These are phyloP conservation scores for Guillardia theta DNA, from an alignment of 78 protist genomes.

Conservation along the genomic window DNA sequence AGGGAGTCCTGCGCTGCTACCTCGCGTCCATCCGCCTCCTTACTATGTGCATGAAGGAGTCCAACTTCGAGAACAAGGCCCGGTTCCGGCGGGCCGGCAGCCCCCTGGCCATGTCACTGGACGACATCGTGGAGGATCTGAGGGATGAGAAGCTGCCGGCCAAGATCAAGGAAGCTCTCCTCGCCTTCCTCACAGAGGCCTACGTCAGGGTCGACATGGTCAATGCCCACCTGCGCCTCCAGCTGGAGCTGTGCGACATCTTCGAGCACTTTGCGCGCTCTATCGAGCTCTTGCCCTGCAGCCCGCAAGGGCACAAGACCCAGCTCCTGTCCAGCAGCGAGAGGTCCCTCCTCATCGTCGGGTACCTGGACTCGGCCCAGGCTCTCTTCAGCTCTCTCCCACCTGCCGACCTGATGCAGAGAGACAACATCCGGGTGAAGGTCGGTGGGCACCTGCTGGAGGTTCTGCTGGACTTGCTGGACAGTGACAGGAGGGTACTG, in stretches of 20 bases:
- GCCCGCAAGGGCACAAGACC: not conserved
- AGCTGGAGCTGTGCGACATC: not conserved
- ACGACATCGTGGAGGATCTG: not conserved
- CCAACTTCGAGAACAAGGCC: not conserved
- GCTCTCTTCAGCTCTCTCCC: not conserved
- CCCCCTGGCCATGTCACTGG: not conserved
- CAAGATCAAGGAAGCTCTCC: not conserved
- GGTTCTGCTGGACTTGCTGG: not conserved
- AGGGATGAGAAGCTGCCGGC: not conserved
- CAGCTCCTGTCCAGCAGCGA: not conserved
- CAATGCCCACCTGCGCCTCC: not conserved
- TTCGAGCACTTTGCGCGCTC: not conserved
- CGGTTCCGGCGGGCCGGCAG: not conserved
- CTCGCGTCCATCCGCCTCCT: not conserved
- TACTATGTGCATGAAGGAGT: not conserved
- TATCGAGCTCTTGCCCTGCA: not conserved
- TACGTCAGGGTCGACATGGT: not conserved
- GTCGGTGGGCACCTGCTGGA: not conserved
- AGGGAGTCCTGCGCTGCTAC: not conserved
- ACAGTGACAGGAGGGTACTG: not conserved
- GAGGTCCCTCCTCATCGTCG: not conserved
- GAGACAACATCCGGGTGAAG: not conserved
- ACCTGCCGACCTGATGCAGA: not conserved
- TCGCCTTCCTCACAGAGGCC: not conserved
- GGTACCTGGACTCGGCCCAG: not conserved